These are phyloP conservation scores for Trebouxia gelatinosa DNA, from an alignment of 163 green algal genomes.

Conservation along the genomic window DNA sequence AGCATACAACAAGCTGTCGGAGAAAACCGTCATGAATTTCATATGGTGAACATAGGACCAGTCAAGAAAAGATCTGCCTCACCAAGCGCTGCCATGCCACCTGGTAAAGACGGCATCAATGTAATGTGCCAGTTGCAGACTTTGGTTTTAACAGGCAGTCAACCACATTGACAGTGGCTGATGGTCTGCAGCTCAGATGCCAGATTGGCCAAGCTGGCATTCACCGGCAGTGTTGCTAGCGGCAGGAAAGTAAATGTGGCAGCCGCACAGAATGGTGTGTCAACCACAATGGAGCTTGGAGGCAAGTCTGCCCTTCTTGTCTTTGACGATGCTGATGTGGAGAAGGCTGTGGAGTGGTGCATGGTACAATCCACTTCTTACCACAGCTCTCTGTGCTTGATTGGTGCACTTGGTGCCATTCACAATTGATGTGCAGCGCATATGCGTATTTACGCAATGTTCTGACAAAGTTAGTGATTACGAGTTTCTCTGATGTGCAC, in stretches of 20 bases:
- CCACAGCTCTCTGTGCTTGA: background rate
- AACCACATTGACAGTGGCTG: no score
- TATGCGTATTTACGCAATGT: background rate
- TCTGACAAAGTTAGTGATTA: background rate
- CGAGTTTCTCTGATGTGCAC: background rate
- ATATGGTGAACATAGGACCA: no score
- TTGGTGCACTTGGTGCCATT: no score
- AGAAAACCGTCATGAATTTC: no score
- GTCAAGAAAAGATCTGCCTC: no score
- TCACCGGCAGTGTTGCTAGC: constrained; percentile 78
- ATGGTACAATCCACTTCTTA: constrained; percentile 42
- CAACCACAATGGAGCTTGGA: constrained; percentile 81
- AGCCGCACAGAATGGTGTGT: constrained; percentile 69
- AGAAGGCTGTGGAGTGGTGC: constrained; percentile 89
- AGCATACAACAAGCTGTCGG: no score
- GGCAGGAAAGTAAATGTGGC: constrained; percentile 66
- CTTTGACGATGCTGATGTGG: constrained; percentile 89
- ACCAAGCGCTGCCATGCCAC: no score
- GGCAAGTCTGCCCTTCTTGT: constrained; percentile 87
- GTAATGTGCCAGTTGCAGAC: no score
- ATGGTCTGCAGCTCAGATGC: constrained; percentile 53
- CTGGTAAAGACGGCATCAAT: no score
- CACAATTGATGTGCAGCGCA: no score
- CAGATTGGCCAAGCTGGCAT: constrained; percentile 82
- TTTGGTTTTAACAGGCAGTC: no score